Percentiles rank a stretch among this genome's conserved stretches.
Conservation (phyloP, 2,329 filamentous ascomycete genomes). For the Penicillium sp. region DNA sequence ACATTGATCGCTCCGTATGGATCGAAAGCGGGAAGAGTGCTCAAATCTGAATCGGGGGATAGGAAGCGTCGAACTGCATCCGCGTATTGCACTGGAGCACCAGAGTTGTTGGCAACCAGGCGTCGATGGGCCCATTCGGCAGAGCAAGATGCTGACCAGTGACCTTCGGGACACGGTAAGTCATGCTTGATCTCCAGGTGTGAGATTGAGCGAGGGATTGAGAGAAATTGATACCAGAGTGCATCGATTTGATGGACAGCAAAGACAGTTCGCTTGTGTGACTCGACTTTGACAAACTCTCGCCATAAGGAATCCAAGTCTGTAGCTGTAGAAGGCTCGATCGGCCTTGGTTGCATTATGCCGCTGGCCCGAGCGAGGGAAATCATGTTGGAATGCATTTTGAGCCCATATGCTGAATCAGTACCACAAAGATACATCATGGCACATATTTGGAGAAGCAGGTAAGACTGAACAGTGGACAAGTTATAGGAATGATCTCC, state of each 20-base stretch:
- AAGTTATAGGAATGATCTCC: constrained; percentile 30
- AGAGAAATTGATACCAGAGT: constrained; percentile 53
- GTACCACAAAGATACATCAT: constrained; percentile 53
- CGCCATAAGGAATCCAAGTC: constrained; percentile 50
- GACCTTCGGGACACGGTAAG: constrained; percentile 48
- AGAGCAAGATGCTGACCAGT: constrained; percentile 48
- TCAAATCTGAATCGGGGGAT: constrained; percentile 37
- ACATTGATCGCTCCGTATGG: constrained; percentile 53
- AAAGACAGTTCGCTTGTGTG: constrained; percentile 52
- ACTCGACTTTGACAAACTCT: constrained; percentile 47
- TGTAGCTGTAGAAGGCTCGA: constrained; percentile 28
- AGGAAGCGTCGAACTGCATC: constrained; percentile 49
- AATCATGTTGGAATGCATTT: constrained; percentile 51
- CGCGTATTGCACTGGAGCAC: constrained; percentile 40
- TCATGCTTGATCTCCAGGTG: constrained; percentile 55
- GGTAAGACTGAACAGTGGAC: constrained; percentile 45
- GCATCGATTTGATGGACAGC: constrained; percentile 53
- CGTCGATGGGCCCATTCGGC: constrained; percentile 38
- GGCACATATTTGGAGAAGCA: constrained; percentile 51
- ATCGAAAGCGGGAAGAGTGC: constrained; percentile 45
- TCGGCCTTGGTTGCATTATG: constrained; percentile 42
- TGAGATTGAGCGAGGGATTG: constrained; percentile 35
- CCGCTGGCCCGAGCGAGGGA: constrained; percentile 45
- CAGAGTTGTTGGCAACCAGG: constrained; percentile 33
- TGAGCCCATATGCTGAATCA: constrained; percentile 44